phyloP scores from a whole-genome alignment of 2,329 filamentous ascomycete species.

The Scytalidium sp. region DNA sequence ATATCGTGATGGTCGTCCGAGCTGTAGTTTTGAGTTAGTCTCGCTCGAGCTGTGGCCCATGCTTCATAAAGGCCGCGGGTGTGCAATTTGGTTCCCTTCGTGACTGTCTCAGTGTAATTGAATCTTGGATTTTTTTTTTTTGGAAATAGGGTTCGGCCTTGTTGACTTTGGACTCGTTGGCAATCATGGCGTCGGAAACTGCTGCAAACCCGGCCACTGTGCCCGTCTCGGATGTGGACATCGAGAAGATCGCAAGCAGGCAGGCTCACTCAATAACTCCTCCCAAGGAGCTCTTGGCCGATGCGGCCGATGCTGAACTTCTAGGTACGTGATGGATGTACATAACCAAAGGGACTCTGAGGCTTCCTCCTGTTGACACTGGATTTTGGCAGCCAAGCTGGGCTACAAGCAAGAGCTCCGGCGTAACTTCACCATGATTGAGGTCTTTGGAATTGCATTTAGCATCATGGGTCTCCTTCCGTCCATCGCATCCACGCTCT shows the following conservation, averaged over 20 bases:
- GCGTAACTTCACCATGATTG: slow-evolving; percentile 59
- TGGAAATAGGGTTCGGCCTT: too few species aligned
- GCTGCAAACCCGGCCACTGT: not conserved
- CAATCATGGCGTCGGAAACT: slow-evolving; percentile 5
- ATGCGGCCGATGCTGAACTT: slow-evolving; percentile 29
- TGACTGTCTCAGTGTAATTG: too few species aligned
- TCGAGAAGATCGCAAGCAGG: slow-evolving; percentile 20
- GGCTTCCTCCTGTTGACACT: not conserved
- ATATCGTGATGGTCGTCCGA: too few species aligned
- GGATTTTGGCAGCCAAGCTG: slow-evolving; percentile 18
- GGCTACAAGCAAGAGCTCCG: slow-evolving; percentile 55
- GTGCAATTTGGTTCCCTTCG: too few species aligned
- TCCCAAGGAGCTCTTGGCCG: slow-evolving; percentile 17
- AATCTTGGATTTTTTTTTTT: too few species aligned
- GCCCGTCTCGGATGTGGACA: slow-evolving; percentile 8
- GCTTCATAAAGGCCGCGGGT: too few species aligned
- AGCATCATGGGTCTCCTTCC: slow-evolving; percentile 60
- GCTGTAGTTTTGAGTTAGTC: too few species aligned
- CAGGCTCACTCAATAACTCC: slow-evolving; percentile 12
- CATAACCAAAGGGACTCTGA: not conserved
- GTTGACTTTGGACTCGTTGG: too few species aligned
- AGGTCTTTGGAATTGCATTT: slow-evolving; percentile 59
- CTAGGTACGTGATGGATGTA: slow-evolving; percentile 7
- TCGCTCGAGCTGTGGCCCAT: too few species aligned
- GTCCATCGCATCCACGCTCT: slow-evolving; percentile 56